Conservation (phyloP, 257 asterid species). For the Leonotis leonurus region DNA sequence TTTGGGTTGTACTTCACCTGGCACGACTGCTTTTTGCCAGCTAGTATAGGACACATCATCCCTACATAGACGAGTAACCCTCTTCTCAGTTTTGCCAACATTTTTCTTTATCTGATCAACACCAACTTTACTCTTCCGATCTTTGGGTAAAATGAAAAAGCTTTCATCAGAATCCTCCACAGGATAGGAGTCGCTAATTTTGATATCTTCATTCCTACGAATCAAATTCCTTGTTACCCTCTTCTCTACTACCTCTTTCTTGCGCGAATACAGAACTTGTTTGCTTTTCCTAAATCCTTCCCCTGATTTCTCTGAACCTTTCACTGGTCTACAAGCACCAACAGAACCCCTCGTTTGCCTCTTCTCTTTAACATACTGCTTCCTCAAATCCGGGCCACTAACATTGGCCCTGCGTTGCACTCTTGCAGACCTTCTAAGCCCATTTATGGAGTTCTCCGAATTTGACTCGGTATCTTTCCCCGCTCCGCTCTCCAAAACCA, state of each 20-base stretch:
- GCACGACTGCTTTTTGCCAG: not conserved
- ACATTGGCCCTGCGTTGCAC: slow-evolving; percentile 14
- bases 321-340: slow-evolving; percentile 3
- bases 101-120: slow-evolving; percentile 7
- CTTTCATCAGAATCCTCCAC: slow-evolving; percentile 9
- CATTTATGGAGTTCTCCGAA: slow-evolving; percentile 5
- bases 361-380: slow-evolving; percentile 19
- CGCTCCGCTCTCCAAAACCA: slow-evolving; percentile 11
- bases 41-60: not conserved
- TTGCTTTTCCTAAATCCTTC: slow-evolving; percentile 7
- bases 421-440: slow-evolving; percentile 24
- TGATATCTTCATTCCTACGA: too few species aligned
- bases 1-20: slow-evolving; percentile 6
- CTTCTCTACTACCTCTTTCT: slow-evolving; percentile 8
- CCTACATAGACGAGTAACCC: slow-evolving; percentile 17
- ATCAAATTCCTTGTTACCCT: slow-evolving; percentile 28
- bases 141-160: slow-evolving; percentile 7
- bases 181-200: not conserved
- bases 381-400: slow-evolving; percentile 8
- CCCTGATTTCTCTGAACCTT: not conserved
- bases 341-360: slow-evolving; percentile 33
- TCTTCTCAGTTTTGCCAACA: slow-evolving; percentile 27
- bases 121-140: slow-evolving; percentile 8
- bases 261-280: not conserved
- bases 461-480: not conserved